These are phyloP conservation scores for Westerdykella ornata DNA, from an alignment of 2,329 filamentous ascomycete species.

Conservation along the genomic window DNA sequence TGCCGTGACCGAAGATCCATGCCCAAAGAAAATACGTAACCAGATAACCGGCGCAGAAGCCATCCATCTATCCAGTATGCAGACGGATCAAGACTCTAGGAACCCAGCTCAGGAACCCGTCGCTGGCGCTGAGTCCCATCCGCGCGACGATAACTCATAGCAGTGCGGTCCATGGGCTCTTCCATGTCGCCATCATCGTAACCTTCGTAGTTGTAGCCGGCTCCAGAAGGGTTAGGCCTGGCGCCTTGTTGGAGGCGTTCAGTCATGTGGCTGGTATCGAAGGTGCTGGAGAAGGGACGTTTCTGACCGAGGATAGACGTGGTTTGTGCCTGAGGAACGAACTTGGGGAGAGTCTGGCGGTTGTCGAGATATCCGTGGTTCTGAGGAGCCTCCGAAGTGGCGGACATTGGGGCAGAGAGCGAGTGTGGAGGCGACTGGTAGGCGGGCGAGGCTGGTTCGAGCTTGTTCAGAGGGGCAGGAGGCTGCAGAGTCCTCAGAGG, in stretches of 20 bases:
- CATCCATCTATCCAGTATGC: no score
- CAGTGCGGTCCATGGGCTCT: constrained; percentile 33
- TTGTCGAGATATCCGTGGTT: constrained; percentile 19
- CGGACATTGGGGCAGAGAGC: constrained; percentile 27
- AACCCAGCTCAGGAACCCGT: constrained; percentile 31
- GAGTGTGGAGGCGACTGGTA: constrained; percentile 34
- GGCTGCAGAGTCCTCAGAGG: constrained; percentile 40
- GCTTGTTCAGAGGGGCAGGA: constrained; percentile 26
- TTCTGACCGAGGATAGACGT: constrained; percentile 36
- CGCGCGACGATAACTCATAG: constrained; percentile 44
- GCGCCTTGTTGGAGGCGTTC: constrained; percentile 42
- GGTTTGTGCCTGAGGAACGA: constrained; percentile 19
- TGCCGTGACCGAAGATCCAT: no score
- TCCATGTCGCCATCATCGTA: constrained; percentile 36
- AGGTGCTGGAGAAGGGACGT: constrained; percentile 43
- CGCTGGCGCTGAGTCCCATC: constrained; percentile 40
- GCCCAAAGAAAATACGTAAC: no score
- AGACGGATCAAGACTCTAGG: constrained; percentile 9
- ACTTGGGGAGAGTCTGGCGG: constrained; percentile 21
- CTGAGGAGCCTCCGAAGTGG: constrained; percentile 24
- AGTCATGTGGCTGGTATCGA: constrained; percentile 40
- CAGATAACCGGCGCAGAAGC: no score
- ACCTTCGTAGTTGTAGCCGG: constrained; percentile 28
- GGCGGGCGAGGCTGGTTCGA: constrained; percentile 43
- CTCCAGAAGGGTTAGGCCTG: constrained; percentile 33